These are phyloP conservation scores for Penicillium sp. DNA, from an alignment of 2,329 filamentous ascomycete genomes.

Conservation along the genomic window DNA sequence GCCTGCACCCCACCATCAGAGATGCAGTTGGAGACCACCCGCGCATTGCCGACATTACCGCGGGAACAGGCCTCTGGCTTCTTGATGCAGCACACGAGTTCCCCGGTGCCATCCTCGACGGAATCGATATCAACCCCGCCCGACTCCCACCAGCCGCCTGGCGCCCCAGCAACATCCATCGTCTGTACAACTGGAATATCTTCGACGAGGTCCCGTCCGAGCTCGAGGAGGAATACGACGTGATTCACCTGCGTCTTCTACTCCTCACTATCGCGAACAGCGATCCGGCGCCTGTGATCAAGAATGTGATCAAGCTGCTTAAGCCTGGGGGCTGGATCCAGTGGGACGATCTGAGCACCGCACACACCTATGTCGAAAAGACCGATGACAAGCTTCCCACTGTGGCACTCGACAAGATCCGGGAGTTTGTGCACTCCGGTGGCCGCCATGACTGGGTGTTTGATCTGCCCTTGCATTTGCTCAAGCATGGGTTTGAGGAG, in stretches of 20 bases:
- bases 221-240: not conserved
- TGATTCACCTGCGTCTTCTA: conserved; percentile 5
- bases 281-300: conserved; percentile 15
- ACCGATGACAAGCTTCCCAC: conserved; percentile 5
- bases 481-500: conserved; percentile 11
- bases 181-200: not conserved
- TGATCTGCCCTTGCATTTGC: conserved; percentile 14
- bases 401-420: conserved; percentile 18
- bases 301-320: conserved; percentile 24
- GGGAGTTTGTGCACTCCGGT: conserved; percentile 11
- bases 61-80: conserved; percentile 30
- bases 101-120: conserved; percentile 19
- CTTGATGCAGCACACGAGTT: conserved; percentile 23
- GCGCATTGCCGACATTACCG: conserved; percentile 28
- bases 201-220: not conserved
- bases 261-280: conserved; percentile 9
- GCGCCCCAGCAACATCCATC: conserved; percentile 6
- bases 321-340: conserved; percentile 31
- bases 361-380: conserved; percentile 19
- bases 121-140: conserved; percentile 26
- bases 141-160: conserved; percentile 19
- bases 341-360: conserved; percentile 30
- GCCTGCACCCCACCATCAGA: conserved; percentile 28
- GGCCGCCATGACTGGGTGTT: conserved; percentile 25
- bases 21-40: conserved; percentile 2